Conservation (phyloP, 495 filamentous ascomycete species). For the Hypoxylon cercidicola region DNA sequence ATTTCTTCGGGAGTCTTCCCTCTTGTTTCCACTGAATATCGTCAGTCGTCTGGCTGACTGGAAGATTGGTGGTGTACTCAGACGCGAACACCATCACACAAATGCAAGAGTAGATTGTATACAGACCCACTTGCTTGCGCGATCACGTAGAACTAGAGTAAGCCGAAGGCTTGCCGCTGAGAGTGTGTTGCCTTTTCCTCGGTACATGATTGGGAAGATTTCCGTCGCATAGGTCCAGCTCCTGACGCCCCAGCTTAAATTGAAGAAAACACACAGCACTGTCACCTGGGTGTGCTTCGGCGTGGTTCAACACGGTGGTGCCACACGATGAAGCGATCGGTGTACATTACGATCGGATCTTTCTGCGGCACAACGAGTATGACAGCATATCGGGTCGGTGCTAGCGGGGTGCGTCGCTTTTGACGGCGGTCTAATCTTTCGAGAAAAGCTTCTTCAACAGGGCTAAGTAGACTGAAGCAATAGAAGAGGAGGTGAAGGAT, state of each 20-base stretch:
- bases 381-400: slow-evolving; percentile 72
- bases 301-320: slow-evolving; percentile 40
- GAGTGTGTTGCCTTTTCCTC: slow-evolving; percentile 35
- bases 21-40: slow-evolving; percentile 27
- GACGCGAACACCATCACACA: slow-evolving; percentile 37
- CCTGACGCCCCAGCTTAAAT: slow-evolving; percentile 46
- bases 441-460: slow-evolving; percentile 63
- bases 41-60: neutral
- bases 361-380: slow-evolving; percentile 67
- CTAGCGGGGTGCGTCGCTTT: slow-evolving; percentile 69
- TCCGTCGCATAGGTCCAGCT: slow-evolving; percentile 47
- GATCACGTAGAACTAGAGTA: slow-evolving; percentile 35
- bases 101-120: slow-evolving; percentile 42
- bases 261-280: slow-evolving; percentile 45
- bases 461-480: slow-evolving; percentile 56
- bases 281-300: slow-evolving; percentile 29
- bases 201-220: slow-evolving; percentile 41
- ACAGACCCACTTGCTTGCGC: slow-evolving; percentile 41
- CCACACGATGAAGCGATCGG: too few relatives aligned
- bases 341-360: slow-evolving; percentile 75
- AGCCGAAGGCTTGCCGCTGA: slow-evolving; percentile 40
- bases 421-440: slow-evolving; percentile 69
- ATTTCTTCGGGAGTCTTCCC: slow-evolving; percentile 37
- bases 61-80: slow-evolving; percentile 8
- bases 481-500: slow-evolving; percentile 61